A percentile compares a stretch with the other conserved stretches of the same genome.
These are phyloP conservation scores for Sporisorium scitamineum DNA, from an alignment of 1,284 basidiomycete genomes.

Conservation along the genomic window DNA sequence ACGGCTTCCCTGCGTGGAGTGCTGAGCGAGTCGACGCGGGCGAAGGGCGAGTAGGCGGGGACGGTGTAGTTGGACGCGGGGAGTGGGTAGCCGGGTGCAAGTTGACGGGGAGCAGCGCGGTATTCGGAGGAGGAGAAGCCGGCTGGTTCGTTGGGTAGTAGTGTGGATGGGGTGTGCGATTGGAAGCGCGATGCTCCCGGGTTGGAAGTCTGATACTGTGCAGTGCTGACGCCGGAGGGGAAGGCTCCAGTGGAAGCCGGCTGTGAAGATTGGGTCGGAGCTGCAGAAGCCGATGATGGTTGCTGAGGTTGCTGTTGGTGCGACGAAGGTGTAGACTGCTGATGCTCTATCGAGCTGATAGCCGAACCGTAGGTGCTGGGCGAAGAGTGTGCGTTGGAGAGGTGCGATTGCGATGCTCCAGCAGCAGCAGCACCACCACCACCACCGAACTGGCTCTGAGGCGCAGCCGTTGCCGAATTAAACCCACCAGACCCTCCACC, in stretches of 20 bases:
- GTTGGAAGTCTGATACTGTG: constrained; percentile 1
- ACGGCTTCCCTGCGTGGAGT: constrained; percentile 69
- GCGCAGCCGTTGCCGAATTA: not conserved
- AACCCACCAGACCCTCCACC: constrained; percentile 17
- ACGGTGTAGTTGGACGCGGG: constrained; percentile 54
- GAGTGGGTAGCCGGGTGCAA: constrained; percentile 54
- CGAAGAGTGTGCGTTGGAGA: constrained; percentile 28
- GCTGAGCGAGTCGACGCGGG: constrained; percentile 62
- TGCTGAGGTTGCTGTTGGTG: constrained; percentile 15
- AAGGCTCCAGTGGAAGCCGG: constrained; percentile 16
- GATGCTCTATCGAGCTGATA: constrained; percentile 28
- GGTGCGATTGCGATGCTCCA: constrained; percentile 11
- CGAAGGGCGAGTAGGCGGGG: constrained; percentile 66
- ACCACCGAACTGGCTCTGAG: constrained; percentile 1
- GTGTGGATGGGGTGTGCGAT: constrained; percentile 50
- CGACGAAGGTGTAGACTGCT: not conserved
- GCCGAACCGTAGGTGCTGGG: constrained; percentile 31
- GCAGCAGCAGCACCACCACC: constrained; percentile 1
- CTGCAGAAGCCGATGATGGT: not conserved
- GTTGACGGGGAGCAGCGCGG: constrained; percentile 26
- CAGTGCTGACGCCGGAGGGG: constrained; percentile 27
- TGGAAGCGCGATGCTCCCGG: constrained; percentile 34
- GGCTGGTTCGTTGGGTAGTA: constrained; percentile 42
- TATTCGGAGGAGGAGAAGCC: constrained; percentile 24
- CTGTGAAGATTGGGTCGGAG: not conserved